A percentile compares a stretch with the other conserved stretches of the same genome.
Evolutionary conservation across 192 early-diverging fungal genomes (phyloP).

Genomic region (Backusella liffmaniae): DNA sequence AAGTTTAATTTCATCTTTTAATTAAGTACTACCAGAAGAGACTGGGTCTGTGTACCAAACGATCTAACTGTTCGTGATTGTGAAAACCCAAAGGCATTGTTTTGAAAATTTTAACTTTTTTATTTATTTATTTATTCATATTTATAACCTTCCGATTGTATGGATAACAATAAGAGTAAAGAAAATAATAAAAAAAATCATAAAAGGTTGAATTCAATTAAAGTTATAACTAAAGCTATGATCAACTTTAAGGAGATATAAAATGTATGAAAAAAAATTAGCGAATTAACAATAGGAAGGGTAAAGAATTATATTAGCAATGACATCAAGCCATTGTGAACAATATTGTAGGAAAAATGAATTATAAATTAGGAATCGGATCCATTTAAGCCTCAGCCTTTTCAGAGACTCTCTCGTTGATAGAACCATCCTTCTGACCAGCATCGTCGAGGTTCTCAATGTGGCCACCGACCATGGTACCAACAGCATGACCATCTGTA

Average conservation of each 20-base stretch:
- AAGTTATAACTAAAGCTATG: not conserved
- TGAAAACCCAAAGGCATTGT: not conserved
- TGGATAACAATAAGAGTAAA: conserved; percentile 2
- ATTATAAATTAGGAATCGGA: not conserved
- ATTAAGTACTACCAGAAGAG: not conserved
- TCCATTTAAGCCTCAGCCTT: conserved; percentile 4
- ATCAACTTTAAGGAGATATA: conserved; percentile 1
- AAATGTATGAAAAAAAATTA: conserved; percentile 10
- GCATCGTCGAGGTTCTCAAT: conserved; percentile 19
- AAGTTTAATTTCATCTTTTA: not conserved
- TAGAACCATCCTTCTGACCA: conserved; percentile 13
- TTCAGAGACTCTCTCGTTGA: not conserved
- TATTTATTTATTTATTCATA: conserved; percentile 1
- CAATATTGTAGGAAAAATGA: not conserved
- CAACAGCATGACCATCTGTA: conserved; percentile 25
- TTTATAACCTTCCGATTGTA: not conserved
- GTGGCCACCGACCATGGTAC: conserved; percentile 37
- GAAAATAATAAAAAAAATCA: not conserved
- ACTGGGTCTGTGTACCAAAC: not conserved
- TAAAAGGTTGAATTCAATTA: not conserved
- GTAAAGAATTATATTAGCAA: conserved; percentile 1
- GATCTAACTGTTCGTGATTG: not conserved
- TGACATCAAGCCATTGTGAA: conserved; percentile 9
- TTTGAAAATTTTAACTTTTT: conserved; percentile 1
- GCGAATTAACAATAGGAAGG: not conserved